Evolutionary conservation across 78 protist genomes (phyloP).

Genomic region (Protostelium mycophagum): DNA sequence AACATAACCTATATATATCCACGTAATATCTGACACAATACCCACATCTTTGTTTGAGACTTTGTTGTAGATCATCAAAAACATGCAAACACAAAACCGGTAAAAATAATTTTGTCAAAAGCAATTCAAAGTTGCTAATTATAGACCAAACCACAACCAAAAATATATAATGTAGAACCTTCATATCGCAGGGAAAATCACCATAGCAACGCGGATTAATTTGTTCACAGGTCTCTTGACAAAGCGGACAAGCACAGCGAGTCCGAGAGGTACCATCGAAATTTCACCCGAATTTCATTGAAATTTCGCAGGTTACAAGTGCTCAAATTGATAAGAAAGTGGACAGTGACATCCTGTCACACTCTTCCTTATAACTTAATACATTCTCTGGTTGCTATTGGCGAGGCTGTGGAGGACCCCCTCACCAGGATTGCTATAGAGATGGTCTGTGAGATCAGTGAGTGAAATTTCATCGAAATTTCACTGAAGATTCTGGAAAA

Average conservation of each 20-base stretch:
- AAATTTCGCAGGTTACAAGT: neutral
- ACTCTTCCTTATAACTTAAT: neutral
- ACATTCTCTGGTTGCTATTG: neutral
- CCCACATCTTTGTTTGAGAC: too few relatives aligned
- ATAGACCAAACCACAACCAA: too few relatives aligned
- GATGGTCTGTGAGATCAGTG: neutral
- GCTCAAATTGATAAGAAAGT: neutral
- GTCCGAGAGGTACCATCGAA: neutral
- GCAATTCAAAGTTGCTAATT: too few relatives aligned
- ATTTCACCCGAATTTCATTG: neutral
- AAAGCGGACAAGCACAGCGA: neutral
- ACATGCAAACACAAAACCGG: too few relatives aligned
- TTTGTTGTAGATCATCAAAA: too few relatives aligned
- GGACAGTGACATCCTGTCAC: neutral
- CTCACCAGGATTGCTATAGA: neutral
- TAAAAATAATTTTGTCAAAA: too few relatives aligned
- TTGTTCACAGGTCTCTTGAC: neutral
- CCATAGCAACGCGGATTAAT: too few relatives aligned
- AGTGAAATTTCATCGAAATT: too few relatives aligned
- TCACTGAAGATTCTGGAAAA: too few relatives aligned
- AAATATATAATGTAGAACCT: neutral
- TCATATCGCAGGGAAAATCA: too few relatives aligned
- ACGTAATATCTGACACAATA: too few relatives aligned
- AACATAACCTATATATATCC: too few relatives aligned
- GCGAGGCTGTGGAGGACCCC: neutral